Base-by-base conservation (phyloP, 2,329 filamentous ascomycete species). In the Gliomastix tumulicola region DNA sequence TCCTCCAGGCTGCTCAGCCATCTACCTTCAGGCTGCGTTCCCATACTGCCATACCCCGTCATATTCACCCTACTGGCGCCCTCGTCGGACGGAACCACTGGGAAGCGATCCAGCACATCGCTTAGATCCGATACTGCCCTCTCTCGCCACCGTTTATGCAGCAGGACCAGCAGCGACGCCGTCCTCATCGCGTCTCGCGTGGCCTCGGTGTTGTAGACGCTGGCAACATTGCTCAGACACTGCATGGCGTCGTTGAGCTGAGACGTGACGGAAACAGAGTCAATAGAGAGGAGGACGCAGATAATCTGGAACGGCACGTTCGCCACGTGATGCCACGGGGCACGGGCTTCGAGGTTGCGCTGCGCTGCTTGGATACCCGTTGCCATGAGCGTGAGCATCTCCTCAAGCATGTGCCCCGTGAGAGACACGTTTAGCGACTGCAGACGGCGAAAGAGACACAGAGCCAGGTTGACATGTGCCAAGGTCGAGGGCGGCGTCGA, bases 281-380 rank as follows among this genome's bases (percentile, higher is more conserved):
- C 74, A 34, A 78, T 71, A 0, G 69, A 70, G 3, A 79, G 56
- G 6, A 77, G 53, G 0, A 73, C 60, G 40, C 74, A 77, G 21
- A 78, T 62, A 1, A 74, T 65, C 36, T 78, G 74, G 41, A 79
- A 79, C 0, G 74, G 74, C 0, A 78, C 69, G 34, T 79, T 77
- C 20, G 71, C 71, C 32, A 74, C 65, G 39, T 79, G 74, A 44
- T 78, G 75, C 74, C 74, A 79, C 0, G 74, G 73, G 4, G 60
- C 57, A 11, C 59, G 56, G 9, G 54, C 51, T 3, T 60, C 56
- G 1, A 70, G 55, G 48, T 76, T 66, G 6, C 50, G 51, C 6
- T 63, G 59, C 1, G 73, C 69, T 0, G 69, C 68, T 17, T 59
- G 55, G 9, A 77, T 61, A 0, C 65, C 71, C 17, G 51, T 54